Evolutionary conservation across 257 asterid species (phyloP).

Genomic region (Avicennia marina): DNA sequence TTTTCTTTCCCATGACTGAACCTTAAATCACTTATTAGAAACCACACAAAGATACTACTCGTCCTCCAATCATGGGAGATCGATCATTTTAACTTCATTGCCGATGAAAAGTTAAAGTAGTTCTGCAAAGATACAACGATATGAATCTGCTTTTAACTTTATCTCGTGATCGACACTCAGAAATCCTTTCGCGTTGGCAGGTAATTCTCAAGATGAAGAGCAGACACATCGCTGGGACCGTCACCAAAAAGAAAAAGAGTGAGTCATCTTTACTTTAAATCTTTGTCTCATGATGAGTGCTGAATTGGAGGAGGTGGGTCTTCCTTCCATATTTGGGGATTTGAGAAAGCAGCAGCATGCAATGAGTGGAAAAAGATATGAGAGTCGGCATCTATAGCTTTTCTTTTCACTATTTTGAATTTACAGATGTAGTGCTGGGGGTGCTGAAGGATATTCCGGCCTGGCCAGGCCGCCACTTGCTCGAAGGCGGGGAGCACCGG

Average conservation of each 20-base stretch:
- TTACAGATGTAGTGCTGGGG: conserved; percentile 74
- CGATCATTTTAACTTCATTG: background rate
- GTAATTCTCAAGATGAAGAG: conserved; percentile 92
- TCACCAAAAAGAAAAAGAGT: conserved; percentile 99
- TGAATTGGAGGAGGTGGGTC: conserved; percentile 54
- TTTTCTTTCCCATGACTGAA: conserved; percentile 19
- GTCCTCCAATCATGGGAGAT: no score
- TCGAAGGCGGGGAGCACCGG: conserved; percentile 76
- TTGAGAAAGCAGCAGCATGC: conserved; percentile 51
- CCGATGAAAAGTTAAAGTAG: conserved; percentile 22
- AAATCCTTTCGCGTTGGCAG: conserved; percentile 36
- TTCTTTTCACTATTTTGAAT: conserved; percentile 12
- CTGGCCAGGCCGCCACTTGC: conserved; percentile 96
- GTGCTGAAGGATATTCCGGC: conserved; percentile 81
- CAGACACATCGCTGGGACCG: conserved; percentile 92
- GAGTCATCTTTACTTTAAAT: conserved; percentile 36
- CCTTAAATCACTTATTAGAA: background rate
- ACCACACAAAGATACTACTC: no score
- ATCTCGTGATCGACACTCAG: conserved; percentile 14
- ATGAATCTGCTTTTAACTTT: conserved; percentile 28
- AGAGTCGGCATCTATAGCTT: conserved; percentile 17
- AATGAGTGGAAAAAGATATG: background rate
- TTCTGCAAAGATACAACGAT: conserved; percentile 6
- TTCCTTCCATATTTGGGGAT: conserved; percentile 63
- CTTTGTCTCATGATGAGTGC: conserved; percentile 49